phyloP scores from a whole-genome alignment of 2,329 filamentous ascomycete species.

The Ceratocystis cacaofunesta region DNA sequence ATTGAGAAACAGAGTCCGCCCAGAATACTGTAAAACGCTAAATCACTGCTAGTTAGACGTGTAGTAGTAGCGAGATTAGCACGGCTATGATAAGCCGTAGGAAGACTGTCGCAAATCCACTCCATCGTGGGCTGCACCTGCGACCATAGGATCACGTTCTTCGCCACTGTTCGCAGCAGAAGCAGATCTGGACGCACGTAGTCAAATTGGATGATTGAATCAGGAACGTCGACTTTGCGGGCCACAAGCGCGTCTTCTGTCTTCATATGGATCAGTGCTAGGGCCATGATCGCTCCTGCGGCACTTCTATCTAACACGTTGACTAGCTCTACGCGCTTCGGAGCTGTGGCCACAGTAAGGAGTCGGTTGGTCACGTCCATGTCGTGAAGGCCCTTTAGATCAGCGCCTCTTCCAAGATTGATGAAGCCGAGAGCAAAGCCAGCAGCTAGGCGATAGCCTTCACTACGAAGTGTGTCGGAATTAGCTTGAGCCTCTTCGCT shows the following conservation, averaged over 20 bases:
- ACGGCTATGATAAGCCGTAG: constrained; percentile 48
- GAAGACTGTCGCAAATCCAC: constrained; percentile 67
- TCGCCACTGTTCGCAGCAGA: constrained; percentile 73
- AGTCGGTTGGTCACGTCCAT: constrained; percentile 87
- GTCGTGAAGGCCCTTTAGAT: constrained; percentile 78
- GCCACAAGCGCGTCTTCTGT: constrained; percentile 78
- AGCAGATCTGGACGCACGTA: constrained; percentile 90
- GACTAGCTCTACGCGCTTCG: constrained; percentile 80
- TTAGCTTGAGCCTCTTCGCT: constrained; percentile 56
- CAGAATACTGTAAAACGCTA: constrained; percentile 86
- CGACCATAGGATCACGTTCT: constrained; percentile 87
- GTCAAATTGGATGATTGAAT: constrained; percentile 81
- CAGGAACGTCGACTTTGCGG: constrained; percentile 81
- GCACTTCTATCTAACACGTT: constrained; percentile 88
- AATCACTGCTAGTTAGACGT: constrained; percentile 58
- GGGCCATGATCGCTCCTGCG: constrained; percentile 79
- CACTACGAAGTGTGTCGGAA: constrained; percentile 71
- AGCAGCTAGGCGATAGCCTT: constrained; percentile 89
- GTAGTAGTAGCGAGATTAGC: constrained; percentile 32
- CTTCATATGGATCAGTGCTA: constrained; percentile 93
- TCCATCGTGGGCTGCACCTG: constrained; percentile 54
- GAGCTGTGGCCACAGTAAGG: constrained; percentile 69
- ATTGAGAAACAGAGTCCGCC: constrained; percentile 76
- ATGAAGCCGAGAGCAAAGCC: constrained; percentile 89
- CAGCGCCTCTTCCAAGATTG: constrained; percentile 80